phyloP scores from a whole-genome alignment of 192 early-diverging fungal genomes.

The Gryganskiella cystojenkinii region DNA sequence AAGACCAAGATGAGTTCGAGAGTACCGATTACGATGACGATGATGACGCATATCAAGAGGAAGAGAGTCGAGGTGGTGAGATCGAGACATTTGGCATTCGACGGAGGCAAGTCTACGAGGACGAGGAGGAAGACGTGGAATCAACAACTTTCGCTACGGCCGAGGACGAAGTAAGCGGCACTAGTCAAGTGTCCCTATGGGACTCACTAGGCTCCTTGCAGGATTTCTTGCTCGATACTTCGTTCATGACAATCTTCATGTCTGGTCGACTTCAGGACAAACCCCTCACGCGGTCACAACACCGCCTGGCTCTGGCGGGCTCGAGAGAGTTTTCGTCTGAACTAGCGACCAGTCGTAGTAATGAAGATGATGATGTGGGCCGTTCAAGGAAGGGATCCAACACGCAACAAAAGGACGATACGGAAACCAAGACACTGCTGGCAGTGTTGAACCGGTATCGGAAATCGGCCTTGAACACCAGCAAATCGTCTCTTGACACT shows the following conservation, averaged over 20 bases:
- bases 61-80: not conserved
- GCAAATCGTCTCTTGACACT: not conserved
- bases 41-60: not conserved
- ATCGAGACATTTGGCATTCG: slow-evolving; percentile 26
- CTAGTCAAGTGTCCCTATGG: slow-evolving; percentile 13
- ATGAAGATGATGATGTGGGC: not conserved
- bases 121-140: not conserved
- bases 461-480: slow-evolving; percentile 8
- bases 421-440: slow-evolving; percentile 14
- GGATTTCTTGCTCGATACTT: slow-evolving; percentile 49
- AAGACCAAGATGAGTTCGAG: not conserved
- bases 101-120: slow-evolving; percentile 7
- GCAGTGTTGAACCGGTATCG: slow-evolving; percentile 29
- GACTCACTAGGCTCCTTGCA: slow-evolving; percentile 19
- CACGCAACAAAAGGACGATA: slow-evolving; percentile 2
- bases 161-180: not conserved
- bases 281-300: slow-evolving; percentile 35
- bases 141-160: not conserved
- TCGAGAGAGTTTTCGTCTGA: not conserved
- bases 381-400: not conserved
- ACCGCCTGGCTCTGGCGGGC: slow-evolving; percentile 12
- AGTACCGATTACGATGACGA: slow-evolving; percentile 18
- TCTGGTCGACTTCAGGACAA: slow-evolving; percentile 39
- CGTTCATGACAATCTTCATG: slow-evolving; percentile 48
- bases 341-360: not conserved